Evolutionary conservation across 345 rosid genomes (phyloP).

Genomic region (Moricandia arvensis): DNA sequence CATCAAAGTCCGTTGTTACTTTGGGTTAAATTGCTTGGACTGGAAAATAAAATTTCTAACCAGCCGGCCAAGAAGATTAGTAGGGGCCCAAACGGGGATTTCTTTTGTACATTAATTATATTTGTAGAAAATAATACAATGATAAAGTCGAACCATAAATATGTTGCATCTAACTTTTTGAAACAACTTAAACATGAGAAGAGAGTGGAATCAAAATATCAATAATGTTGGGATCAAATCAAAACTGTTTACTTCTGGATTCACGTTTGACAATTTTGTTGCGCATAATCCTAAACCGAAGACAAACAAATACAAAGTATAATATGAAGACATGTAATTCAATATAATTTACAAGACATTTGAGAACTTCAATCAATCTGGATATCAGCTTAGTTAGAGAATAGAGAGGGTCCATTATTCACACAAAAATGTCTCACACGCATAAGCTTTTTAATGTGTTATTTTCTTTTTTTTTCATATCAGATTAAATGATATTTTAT

Average conservation of each 20-base stretch:
- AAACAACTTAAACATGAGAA: constrained; percentile 7
- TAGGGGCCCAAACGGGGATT: constrained; percentile 11
- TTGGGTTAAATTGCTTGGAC: background rate
- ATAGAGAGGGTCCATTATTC: background rate
- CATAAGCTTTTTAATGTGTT: background rate
- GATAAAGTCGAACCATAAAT: background rate
- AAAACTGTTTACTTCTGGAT: background rate
- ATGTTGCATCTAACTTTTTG: constrained; percentile 13
- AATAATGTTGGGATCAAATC: constrained; percentile 13
- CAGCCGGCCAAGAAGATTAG: constrained; percentile 6
- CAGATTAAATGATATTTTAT: no score
- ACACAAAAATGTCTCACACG: background rate
- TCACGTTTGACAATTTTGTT: background rate
- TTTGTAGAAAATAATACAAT: background rate
- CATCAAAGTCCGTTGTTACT: background rate
- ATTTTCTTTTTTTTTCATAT: no score
- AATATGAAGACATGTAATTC: background rate
- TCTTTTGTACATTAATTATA: background rate
- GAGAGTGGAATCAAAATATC: constrained; percentile 7
- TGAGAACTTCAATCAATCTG: background rate
- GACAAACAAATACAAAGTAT: background rate
- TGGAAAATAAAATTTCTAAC: background rate
- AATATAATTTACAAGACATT: background rate
- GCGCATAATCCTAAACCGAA: background rate
- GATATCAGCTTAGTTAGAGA: background rate